These are phyloP conservation scores for Acanthamoeba healyi DNA, from an alignment of 208 protist species.

Conservation along the genomic window DNA sequence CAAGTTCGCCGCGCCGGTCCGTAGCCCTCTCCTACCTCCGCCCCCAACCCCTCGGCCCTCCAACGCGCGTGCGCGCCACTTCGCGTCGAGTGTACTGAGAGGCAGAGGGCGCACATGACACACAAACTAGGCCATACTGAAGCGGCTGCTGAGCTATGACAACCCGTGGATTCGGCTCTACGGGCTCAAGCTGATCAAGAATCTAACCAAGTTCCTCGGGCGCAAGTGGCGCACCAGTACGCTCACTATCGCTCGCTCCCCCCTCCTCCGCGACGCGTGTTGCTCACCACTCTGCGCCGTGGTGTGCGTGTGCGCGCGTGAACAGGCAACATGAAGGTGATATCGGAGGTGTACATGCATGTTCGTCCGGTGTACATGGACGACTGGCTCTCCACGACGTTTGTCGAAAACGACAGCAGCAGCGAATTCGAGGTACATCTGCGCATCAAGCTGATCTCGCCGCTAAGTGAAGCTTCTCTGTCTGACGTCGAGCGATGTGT, in stretches of 20 bases:
- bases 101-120: too few species aligned
- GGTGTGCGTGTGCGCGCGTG: too few species aligned
- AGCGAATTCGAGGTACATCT: conserved; percentile 55
- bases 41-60: too few species aligned
- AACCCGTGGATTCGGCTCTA: conserved; percentile 63
- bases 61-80: neutral
- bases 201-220: conserved; percentile 58
- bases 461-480: neutral
- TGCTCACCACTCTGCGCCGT: neutral
- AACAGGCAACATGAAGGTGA: conserved; percentile 75
- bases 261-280: neutral
- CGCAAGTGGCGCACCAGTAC: conserved; percentile 71
- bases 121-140: conserved; percentile 56
- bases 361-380: conserved; percentile 68
- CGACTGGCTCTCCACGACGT: conserved; percentile 63
- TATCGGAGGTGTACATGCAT: conserved; percentile 73
- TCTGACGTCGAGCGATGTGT: neutral
- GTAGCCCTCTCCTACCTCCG: too few species aligned
- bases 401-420: conserved; percentile 63
- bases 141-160: conserved; percentile 24
- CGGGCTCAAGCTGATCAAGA: conserved; percentile 57
- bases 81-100: neutral
- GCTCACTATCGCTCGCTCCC: neutral
- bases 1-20: conserved; percentile 54
- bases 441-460: neutral